Evolutionary conservation across 176 grass and related monocot genomes (phyloP).

Genomic region (Juncus effusus): DNA sequence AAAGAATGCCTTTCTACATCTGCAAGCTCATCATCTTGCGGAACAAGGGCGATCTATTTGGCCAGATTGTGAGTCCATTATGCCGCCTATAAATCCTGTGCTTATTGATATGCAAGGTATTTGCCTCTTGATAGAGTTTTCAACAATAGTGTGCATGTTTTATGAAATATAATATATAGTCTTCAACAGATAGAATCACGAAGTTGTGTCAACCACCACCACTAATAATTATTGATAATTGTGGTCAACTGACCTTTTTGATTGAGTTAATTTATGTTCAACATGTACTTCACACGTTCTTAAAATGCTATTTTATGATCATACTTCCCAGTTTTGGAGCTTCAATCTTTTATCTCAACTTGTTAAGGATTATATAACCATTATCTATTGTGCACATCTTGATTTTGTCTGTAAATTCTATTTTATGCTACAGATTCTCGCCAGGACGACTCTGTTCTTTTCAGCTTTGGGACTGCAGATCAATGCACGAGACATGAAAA

Average conservation of each 20-base stretch:
- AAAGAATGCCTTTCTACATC: conserved; percentile 25
- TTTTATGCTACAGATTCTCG: conserved; percentile 45
- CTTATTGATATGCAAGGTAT: conserved; percentile 66
- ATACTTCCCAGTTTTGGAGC: too few species aligned
- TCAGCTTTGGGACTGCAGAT: conserved; percentile 65
- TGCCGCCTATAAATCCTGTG: conserved; percentile 28
- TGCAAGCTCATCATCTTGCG: conserved; percentile 37
- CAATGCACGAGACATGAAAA: conserved; percentile 62
- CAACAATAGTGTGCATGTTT: too few species aligned
- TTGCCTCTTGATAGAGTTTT: too few species aligned
- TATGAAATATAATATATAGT: too few species aligned
- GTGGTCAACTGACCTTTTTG: not conserved
- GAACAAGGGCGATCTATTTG: conserved; percentile 18
- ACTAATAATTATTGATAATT: too few species aligned
- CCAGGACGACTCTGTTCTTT: conserved; percentile 47
- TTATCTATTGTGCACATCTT: not conserved
- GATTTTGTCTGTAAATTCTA: not conserved
- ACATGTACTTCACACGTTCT: too few species aligned
- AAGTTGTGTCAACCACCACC: not conserved
- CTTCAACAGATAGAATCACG: not conserved
- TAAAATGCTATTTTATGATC: too few species aligned
- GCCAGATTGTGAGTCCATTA: conserved; percentile 24
- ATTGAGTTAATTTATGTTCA: too few species aligned
- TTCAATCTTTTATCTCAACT: too few species aligned
- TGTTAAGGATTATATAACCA: too few species aligned